These are phyloP conservation scores for Cryptococcus wingfieldii DNA, from an alignment of 1,284 basidiomycete genomes.

Conservation along the genomic window DNA sequence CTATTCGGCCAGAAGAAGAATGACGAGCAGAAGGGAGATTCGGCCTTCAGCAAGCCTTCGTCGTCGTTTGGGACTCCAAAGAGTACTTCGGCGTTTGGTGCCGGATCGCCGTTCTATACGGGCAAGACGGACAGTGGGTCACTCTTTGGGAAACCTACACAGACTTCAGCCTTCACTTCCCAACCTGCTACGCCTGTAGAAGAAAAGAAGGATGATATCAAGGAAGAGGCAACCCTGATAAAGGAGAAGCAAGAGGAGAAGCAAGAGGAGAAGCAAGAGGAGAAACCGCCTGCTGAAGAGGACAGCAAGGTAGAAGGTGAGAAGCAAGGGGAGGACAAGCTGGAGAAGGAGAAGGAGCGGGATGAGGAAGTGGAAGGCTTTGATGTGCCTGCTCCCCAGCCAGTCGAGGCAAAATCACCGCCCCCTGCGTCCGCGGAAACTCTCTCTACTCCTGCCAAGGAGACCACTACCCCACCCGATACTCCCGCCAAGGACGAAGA, in stretches of 20 bases:
- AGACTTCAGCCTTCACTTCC: not conserved
- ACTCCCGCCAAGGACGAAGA: not conserved
- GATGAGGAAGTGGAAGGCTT: constrained; percentile 6
- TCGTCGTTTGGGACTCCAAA: not conserved
- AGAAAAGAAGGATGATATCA: not conserved
- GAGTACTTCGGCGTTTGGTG: not conserved
- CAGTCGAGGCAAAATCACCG: not conserved
- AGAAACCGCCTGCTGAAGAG: not conserved
- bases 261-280: not conserved
- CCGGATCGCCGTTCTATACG: not conserved
- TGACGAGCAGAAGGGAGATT: not conserved
- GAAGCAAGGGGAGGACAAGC: not conserved
- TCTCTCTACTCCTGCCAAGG: not conserved
- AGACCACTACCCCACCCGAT: not conserved
- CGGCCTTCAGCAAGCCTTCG: not conserved
- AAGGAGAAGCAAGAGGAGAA: not conserved
- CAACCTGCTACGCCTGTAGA: not conserved
- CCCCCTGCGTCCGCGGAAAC: not conserved
- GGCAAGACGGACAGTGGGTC: not conserved
- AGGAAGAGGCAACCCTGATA: not conserved
- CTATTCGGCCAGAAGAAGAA: constrained; percentile 14
- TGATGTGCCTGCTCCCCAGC: constrained; percentile 2
- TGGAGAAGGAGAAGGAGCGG: not conserved
- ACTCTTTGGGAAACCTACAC: not conserved
- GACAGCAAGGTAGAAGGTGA: not conserved